Evolutionary conservation across 768 basidiomycete species (phyloP), one percentile per base, ranked within the genome.

Genomic region (Termitomyces sp.): DNA sequence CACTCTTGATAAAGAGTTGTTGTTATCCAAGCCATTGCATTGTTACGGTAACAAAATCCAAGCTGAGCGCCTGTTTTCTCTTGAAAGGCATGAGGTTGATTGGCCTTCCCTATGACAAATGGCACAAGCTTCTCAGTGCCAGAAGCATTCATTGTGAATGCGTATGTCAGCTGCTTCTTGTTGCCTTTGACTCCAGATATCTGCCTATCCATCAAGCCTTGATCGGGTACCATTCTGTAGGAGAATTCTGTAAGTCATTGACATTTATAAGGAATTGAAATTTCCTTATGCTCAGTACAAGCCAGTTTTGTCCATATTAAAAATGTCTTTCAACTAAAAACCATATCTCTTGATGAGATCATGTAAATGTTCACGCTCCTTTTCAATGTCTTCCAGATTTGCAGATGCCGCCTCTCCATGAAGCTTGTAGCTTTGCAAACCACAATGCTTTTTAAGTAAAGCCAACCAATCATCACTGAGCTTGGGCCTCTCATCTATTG

Each of bases 371-470:
- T 62, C 32, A 2, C 61, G 43, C 57, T 77, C 74, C 0, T 51
- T 34, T 14, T 67, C 67, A 20, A 74, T 64, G 12, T 47, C 64
- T 5, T 64, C 31, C 56, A 0, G 59, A 18, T 54, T 34, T 32
- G 63, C 66, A 18, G 69, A 77, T 34, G 55, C 73, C 6, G 72
- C 74, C 44, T 78, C 71, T 0, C 74, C 71, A 66, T 76, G 71
- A 0, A 56, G 41, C 58, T 69, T 74, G 18, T 63, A 51, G 22
- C 70, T 55, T 47, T 50, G 61, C 55, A 76, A 62, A 6, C 65
- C 61, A 60, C 64, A 57, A 22, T 66, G 36, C 3, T 53, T 59
- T 58, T 74, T 72, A 48, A 69, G 67, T 0, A 12, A 27, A 10
- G 26, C 54, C 56, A 74, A 56, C 73, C 74, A 79, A 5, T 76